phyloP scores from a whole-genome alignment of 176 grass and related monocot genomes.

The Rhynchospora tenuis region DNA sequence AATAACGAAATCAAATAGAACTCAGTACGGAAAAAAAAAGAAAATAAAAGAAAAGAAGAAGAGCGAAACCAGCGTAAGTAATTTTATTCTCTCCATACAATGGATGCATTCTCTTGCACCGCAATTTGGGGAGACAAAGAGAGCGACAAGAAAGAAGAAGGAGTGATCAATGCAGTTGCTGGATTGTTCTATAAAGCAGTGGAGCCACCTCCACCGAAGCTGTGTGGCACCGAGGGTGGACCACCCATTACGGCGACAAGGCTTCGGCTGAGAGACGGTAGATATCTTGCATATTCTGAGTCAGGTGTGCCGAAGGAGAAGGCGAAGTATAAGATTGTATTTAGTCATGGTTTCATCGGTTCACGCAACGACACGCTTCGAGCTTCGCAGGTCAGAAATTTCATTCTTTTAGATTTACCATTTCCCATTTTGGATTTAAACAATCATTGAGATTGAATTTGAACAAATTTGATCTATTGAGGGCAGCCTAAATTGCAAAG shows the following conservation, averaged over 20 bases:
- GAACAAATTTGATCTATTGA: neutral
- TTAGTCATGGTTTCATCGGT: constrained; percentile 59
- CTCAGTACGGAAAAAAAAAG: neutral
- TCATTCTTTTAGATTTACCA: neutral
- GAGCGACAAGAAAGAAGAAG: constrained; percentile 5
- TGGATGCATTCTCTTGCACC: constrained; percentile 10
- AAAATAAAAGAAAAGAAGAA: neutral
- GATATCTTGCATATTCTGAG: constrained; percentile 63
- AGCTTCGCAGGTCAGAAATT: constrained; percentile 27
- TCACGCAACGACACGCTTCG: constrained; percentile 38
- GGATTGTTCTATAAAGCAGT: constrained; percentile 36
- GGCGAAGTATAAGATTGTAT: constrained; percentile 55
- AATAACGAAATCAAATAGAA: neutral
- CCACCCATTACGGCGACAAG: constrained; percentile 57
- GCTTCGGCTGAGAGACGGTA: constrained; percentile 47
- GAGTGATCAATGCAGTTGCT: constrained; percentile 9
- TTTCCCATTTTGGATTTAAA: constrained; percentile 2
- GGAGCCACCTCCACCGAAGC: constrained; percentile 36
- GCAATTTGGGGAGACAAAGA: constrained; percentile 19
- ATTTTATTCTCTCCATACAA: neutral
- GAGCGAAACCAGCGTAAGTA: neutral
- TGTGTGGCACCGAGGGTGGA: constrained; percentile 58
- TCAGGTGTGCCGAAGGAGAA: constrained; percentile 46
- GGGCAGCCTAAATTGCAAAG: neutral
- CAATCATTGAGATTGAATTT: neutral